Conservation (phyloP, 805 yeast genomes). For the Metschnikowia shivogae region DNA sequence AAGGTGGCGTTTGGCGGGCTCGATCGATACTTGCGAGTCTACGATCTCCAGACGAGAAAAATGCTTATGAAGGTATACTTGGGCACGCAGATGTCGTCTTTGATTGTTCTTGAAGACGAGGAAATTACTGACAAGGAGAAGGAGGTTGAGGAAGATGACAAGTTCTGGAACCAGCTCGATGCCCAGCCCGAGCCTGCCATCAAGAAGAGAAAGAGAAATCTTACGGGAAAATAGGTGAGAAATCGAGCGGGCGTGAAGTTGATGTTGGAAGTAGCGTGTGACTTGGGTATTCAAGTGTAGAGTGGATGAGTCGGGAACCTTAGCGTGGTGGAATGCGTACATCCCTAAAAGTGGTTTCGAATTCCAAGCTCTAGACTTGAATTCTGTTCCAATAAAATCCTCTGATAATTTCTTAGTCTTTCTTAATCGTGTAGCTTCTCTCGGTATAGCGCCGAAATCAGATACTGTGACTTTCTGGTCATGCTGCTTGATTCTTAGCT, state of each 20-base stretch:
- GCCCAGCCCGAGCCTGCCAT: slow-evolving; percentile 22
- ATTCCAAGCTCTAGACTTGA: too few species aligned
- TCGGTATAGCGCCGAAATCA: too few species aligned
- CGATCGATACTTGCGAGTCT: slow-evolving; percentile 82
- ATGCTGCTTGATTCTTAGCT: too few species aligned
- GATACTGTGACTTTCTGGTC: too few species aligned
- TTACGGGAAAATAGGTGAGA: neutral
- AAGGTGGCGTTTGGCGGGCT: slow-evolving; percentile 75
- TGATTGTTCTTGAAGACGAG: slow-evolving; percentile 45
- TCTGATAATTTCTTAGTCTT: too few species aligned
- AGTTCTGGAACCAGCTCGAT: slow-evolving; percentile 39
- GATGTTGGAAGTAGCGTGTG: too few species aligned
- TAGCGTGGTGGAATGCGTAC: too few species aligned
- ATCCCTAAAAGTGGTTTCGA: too few species aligned
- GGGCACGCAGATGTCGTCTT: slow-evolving; percentile 64
- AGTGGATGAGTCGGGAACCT: too few species aligned
- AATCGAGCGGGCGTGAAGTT: neutral
- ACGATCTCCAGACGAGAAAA: slow-evolving; percentile 55
- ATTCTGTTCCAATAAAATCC: too few species aligned
- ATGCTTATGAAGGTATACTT: slow-evolving; percentile 67
- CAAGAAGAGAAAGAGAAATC: slow-evolving; percentile 29
- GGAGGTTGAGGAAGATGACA: slow-evolving; percentile 26
- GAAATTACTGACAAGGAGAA: slow-evolving; percentile 31
- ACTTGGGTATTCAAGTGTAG: too few species aligned
- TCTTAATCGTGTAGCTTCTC: too few species aligned